Evolutionary conservation across 257 asterid genomes (phyloP).

Genomic region (Ballota nigra): DNA sequence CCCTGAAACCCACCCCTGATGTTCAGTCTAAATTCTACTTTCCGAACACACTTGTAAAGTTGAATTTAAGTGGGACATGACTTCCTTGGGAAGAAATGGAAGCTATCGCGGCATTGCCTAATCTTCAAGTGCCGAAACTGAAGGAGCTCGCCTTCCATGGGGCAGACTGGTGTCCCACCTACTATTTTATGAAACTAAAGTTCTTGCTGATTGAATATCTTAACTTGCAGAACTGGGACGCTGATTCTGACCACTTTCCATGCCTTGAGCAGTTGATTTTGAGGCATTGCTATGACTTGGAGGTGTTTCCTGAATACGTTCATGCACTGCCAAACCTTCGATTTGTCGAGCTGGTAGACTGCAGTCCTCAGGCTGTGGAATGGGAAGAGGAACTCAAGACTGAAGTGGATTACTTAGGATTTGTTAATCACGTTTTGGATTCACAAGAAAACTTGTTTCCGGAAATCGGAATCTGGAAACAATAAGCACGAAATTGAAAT

Average conservation of each 20-base stretch:
- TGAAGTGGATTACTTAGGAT: too few relatives aligned
- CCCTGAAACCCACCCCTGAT: neutral
- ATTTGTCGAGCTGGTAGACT: slow-evolving; percentile 25
- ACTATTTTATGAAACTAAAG: slow-evolving; percentile 11
- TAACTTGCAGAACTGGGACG: slow-evolving; percentile 10
- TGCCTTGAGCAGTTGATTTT: slow-evolving; percentile 13
- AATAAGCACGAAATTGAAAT: too few relatives aligned
- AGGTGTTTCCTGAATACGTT: slow-evolving; percentile 23
- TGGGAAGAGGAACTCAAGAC: slow-evolving; percentile 16
- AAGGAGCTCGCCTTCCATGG: slow-evolving; percentile 28
- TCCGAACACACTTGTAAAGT: slow-evolving; percentile 13
- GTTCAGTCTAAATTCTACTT: slow-evolving; percentile 1
- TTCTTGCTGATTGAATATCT: slow-evolving; percentile 20
- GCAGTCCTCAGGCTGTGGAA: slow-evolving; percentile 20
- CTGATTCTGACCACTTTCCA: neutral
- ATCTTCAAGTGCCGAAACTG: slow-evolving; percentile 32
- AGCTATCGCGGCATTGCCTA: slow-evolving; percentile 3
- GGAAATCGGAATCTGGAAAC: too few relatives aligned
- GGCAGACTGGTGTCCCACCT: neutral
- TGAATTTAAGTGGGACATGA: slow-evolving; percentile 24
- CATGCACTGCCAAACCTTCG: neutral
- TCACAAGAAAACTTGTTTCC: too few relatives aligned
- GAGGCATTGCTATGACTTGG: slow-evolving; percentile 21
- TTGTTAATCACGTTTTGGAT: too few relatives aligned
- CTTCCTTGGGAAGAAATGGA: slow-evolving; percentile 34